Evolutionary conservation across 352 stramenopile species (phyloP).

Genomic region (Globisporangium okanoganense): DNA sequence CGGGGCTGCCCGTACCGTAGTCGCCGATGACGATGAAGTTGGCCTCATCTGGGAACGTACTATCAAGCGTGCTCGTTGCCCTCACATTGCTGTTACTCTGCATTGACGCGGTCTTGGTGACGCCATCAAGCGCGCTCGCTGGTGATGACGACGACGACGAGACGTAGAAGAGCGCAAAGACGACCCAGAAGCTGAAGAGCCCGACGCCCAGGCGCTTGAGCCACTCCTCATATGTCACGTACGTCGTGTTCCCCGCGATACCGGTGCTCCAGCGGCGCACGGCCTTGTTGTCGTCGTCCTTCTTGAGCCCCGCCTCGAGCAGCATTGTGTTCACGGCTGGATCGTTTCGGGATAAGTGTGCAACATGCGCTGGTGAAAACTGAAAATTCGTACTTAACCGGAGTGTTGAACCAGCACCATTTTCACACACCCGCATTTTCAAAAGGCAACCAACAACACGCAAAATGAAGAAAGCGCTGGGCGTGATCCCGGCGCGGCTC

Average conservation of each 20-base stretch:
- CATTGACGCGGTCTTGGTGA: neutral
- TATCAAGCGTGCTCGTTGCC: constrained; percentile 22
- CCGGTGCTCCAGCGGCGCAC: constrained; percentile 21
- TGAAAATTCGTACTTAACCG: constrained; percentile 4
- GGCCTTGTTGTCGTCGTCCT: constrained; percentile 50
- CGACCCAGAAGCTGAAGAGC: constrained; percentile 51
- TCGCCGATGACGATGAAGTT: constrained; percentile 82
- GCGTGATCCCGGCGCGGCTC: constrained; percentile 72
- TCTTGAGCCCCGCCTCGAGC: constrained; percentile 56
- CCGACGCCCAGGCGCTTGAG: constrained; percentile 49
- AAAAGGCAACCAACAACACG: neutral
- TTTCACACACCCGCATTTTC: neutral
- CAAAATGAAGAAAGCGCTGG: constrained; percentile 53
- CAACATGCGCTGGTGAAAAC: too few species aligned
- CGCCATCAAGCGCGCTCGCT: neutral
- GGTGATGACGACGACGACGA: neutral
- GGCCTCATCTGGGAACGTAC: constrained; percentile 50
- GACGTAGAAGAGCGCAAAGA: constrained; percentile 54
- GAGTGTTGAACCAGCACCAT: neutral
- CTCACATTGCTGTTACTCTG: neutral
- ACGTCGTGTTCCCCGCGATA: constrained; percentile 14
- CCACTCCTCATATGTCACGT: constrained; percentile 56
- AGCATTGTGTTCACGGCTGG: constrained; percentile 28
- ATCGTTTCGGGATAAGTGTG: too few species aligned
- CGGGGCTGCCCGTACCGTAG: constrained; percentile 67